Conservation (phyloP, 257 asterid species). For the Echites panduratus region DNA sequence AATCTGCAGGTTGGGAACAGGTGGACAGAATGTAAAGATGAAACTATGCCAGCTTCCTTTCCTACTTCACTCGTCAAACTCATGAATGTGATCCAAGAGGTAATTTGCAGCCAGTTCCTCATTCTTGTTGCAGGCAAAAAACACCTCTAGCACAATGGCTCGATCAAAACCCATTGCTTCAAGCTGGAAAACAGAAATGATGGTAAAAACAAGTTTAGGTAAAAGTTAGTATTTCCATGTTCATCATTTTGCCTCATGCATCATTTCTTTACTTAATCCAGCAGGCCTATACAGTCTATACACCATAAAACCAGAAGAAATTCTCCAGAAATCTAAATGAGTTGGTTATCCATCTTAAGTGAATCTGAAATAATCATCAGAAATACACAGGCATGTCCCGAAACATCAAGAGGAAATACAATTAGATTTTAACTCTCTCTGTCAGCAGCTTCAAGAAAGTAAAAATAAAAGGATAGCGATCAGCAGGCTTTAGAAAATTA, state of each 20-base stretch:
- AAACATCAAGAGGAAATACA: neutral
- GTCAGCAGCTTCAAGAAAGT: neutral
- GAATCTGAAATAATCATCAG: neutral
- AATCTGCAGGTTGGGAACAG: neutral
- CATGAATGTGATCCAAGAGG: conserved; percentile 83
- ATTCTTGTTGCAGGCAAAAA: conserved; percentile 88
- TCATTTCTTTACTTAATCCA: neutral
- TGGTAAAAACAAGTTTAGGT: neutral
- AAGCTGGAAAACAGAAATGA: conserved; percentile 40
- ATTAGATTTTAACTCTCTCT: neutral
- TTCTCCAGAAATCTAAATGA: neutral
- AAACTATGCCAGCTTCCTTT: conserved; percentile 11
- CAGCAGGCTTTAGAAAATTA: neutral
- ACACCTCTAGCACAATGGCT: conserved; percentile 63
- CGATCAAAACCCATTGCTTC: conserved; percentile 90
- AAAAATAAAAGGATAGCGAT: neutral
- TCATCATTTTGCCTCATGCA: neutral
- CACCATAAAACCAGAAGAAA: neutral
- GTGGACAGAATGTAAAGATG: neutral
- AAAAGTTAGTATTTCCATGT: neutral
- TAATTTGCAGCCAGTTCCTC: conserved; percentile 92
- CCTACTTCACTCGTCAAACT: conserved; percentile 55
- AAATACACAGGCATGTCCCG: neutral
- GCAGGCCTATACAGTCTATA: neutral
- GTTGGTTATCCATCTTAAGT: neutral